phyloP scores from a whole-genome alignment of 805 yeast genomes.

The Nakazawaea ambrosiae region DNA sequence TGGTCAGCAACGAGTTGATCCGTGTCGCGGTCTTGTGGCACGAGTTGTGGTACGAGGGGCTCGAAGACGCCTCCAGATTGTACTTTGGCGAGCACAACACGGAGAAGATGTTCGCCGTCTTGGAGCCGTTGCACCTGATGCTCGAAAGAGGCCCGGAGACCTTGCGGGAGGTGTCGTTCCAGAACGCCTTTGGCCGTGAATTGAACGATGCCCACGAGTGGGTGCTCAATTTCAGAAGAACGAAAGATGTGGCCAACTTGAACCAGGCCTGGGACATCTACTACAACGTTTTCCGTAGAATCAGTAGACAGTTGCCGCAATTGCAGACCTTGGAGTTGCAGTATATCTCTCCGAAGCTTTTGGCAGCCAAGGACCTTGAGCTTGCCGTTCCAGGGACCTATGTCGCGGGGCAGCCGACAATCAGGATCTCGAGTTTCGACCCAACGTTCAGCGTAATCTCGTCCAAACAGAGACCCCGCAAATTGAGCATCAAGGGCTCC shows the following conservation, averaged over 20 bases:
- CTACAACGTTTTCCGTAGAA: conserved; percentile 86
- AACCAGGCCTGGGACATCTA: conserved; percentile 98
- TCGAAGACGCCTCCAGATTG: conserved; percentile 91
- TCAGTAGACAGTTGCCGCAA: conserved; percentile 84
- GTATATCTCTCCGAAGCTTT: conserved; percentile 86
- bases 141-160: conserved; percentile 87
- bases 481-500: conserved; percentile 70
- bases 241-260: conserved; percentile 79
- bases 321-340: conserved; percentile 81
- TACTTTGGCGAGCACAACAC: conserved; percentile 93
- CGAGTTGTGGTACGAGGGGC: conserved; percentile 96
- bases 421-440: conserved; percentile 69
- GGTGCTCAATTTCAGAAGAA: conserved; percentile 78
- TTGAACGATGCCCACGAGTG: conserved; percentile 89
- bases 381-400: conserved; percentile 94
- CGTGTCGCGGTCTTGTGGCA: conserved; percentile 96
- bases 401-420: conserved; percentile 72
- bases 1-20: conserved; percentile 89
- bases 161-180: conserved; percentile 85
- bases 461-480: conserved; percentile 94
- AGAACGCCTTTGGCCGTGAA: conserved; percentile 90
- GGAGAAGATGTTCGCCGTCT: conserved; percentile 86
- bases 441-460: conserved; percentile 82
- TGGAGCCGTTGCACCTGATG: conserved; percentile 84
- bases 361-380: conserved; percentile 71